These are phyloP conservation scores for Aaosphaeria arxii DNA, from an alignment of 2,329 filamentous ascomycete genomes.

Conservation along the genomic window DNA sequence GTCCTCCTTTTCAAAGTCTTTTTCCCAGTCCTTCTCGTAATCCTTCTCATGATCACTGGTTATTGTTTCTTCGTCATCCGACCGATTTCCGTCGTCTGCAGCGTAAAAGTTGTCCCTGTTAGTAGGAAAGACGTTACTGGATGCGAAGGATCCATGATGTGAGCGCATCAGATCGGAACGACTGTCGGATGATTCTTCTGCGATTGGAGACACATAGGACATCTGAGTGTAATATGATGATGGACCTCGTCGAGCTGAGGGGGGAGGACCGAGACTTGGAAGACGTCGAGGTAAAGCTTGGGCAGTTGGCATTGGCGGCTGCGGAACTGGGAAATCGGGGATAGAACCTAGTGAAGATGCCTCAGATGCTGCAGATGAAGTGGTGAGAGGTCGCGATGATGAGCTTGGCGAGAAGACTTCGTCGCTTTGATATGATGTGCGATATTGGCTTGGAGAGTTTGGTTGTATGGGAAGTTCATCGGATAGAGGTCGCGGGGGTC, in stretches of 20 bases:
- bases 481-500: slow-evolving; percentile 39
- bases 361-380: slow-evolving; percentile 36
- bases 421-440: slow-evolving; percentile 27
- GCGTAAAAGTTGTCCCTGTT: slow-evolving; percentile 40
- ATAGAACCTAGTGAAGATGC: slow-evolving; percentile 40
- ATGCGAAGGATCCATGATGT: slow-evolving; percentile 44
- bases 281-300: slow-evolving; percentile 36
- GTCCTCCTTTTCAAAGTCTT: slow-evolving; percentile 26
- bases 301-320: slow-evolving; percentile 28
- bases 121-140: slow-evolving; percentile 48
- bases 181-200: slow-evolving; percentile 46
- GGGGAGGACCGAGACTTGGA: slow-evolving; percentile 47
- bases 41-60: slow-evolving; percentile 27
- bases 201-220: slow-evolving; percentile 48
- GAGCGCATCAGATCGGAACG: slow-evolving; percentile 42
- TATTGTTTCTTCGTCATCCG: slow-evolving; percentile 39
- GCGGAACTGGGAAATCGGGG: slow-evolving; percentile 41
- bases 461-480: slow-evolving; percentile 32
- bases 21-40: slow-evolving; percentile 11
- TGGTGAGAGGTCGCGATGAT: slow-evolving; percentile 34
- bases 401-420: slow-evolving; percentile 32
- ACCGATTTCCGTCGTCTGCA: slow-evolving; percentile 31
- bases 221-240: slow-evolving; percentile 49
- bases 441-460: slow-evolving; percentile 17
- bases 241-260: slow-evolving; percentile 46